Base-by-base conservation (phyloP, 371 early-diverging fungal species). In the Phascolomyces articulosus region DNA sequence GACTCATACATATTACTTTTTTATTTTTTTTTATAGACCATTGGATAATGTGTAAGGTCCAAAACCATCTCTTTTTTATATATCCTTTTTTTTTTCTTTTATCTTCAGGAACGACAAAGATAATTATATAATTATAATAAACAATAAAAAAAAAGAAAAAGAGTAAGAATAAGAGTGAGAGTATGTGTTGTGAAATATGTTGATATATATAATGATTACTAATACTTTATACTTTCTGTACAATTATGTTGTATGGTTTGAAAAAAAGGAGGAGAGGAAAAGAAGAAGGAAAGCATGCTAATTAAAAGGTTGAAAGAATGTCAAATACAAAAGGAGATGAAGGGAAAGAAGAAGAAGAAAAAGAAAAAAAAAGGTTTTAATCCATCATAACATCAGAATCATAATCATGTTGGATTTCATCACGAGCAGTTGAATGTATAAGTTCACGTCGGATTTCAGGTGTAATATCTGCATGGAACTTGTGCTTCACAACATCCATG, bases 401-500 rank as follows among this genome's bases (percentile, higher is more conserved):
- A 40, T 67, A 62, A 41, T 68, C 70, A 58, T 74, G 71, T 28
- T 72, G 72, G 68, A 88, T 80, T 66, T 85, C 90, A 62, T 87
- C 89, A 70, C 90, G 81, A 20, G 86, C 77, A 23, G 82, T 76
- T n/a, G 87, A 80, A 70, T 85, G 82, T 48, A 79, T 72, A 34
- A 94, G 69, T 73, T 98, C 99, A 58, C 98, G 87, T 48, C 96
- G 88, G 68, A 97, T 89, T 85, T 98, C 99, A 55, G 94, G 92
- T 13, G 96, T 83, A 58, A 98, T 97, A 40, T 81, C 81, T 53
- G 83, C 76, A 77, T 98, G 99, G 56, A 70, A 72, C 68, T 97
- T 92, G 68, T 74, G 74, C 67, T 87, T 87, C 67, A 95, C 60
- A 34, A 98, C 87, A 44, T 91, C 90, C 70, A 97, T 62, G 69